These are phyloP conservation scores for Blastocystis sp. DNA, from an alignment of 352 stramenopile species.

Conservation along the genomic window DNA sequence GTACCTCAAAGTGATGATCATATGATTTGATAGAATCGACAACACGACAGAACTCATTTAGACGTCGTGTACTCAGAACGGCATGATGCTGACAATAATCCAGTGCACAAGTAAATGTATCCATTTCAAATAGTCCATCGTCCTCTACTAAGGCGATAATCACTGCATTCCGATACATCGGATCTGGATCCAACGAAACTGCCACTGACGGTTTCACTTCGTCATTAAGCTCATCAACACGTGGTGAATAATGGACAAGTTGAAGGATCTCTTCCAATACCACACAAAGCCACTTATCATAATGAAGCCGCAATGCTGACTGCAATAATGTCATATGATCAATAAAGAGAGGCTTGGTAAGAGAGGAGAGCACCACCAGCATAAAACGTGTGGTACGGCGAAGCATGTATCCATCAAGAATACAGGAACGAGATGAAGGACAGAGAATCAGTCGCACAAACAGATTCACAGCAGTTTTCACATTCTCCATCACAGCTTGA, in stretches of 20 bases:
- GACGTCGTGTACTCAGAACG: neutral
- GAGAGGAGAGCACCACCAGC: neutral
- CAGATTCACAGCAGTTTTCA: slow-evolving; percentile 17
- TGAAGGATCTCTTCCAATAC: neutral
- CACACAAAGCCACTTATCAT: slow-evolving; percentile 6
- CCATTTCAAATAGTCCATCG: slow-evolving; percentile 16
- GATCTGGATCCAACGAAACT: slow-evolving; percentile 4
- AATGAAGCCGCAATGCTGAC: neutral
- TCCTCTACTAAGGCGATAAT: slow-evolving; percentile 49
- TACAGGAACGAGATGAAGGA: neutral
- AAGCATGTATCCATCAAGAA: neutral
- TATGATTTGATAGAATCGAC: neutral
- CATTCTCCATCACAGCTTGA: slow-evolving; percentile 9
- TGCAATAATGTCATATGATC: neutral
- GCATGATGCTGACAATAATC: slow-evolving; percentile 4
- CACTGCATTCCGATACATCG: neutral
- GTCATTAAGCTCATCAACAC: neutral
- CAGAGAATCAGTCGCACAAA: slow-evolving; percentile 31
- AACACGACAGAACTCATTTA: neutral
- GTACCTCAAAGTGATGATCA: slow-evolving; percentile 3
- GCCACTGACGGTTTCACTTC: neutral
- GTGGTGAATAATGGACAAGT: neutral
- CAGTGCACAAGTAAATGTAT: neutral
- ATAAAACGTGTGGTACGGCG: neutral
- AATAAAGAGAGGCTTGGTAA: slow-evolving; percentile 21